A percentile compares a stretch with the other conserved stretches of the same genome.
phyloP scores from a whole-genome alignment of 202 grass and related monocot species.

The Eragrostis tef region DNA sequence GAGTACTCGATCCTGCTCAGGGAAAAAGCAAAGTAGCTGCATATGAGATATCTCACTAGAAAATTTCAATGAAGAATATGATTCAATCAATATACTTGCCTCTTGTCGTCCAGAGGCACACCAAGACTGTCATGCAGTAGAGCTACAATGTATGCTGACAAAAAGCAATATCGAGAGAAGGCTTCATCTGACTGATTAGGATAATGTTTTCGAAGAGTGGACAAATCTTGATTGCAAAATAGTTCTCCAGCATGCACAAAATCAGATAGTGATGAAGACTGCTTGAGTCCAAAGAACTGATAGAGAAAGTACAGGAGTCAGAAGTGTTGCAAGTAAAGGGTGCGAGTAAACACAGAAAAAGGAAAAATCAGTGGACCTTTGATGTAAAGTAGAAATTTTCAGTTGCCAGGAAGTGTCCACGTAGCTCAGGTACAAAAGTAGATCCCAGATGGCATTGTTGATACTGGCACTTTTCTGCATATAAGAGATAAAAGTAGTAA shows the following conservation, averaged over 20 bases:
- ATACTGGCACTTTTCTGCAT: slow-evolving; percentile 70
- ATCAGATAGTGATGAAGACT: slow-evolving; percentile 67
- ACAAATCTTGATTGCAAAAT: slow-evolving; percentile 75
- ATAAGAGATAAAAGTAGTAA: slow-evolving; percentile 41
- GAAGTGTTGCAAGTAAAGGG: slow-evolving; percentile 13
- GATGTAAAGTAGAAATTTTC: slow-evolving; percentile 98
- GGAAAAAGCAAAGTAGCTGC: slow-evolving; percentile 11
- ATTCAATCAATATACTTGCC: slow-evolving; percentile 51
- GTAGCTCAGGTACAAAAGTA: slow-evolving; percentile 78
- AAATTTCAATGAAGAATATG: slow-evolving; percentile 38
- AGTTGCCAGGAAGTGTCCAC: slow-evolving; percentile 88
- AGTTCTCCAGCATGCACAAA: slow-evolving; percentile 69
- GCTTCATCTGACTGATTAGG: slow-evolving; percentile 61
- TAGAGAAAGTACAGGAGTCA: slow-evolving; percentile 26
- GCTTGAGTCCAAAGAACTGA: slow-evolving; percentile 81
- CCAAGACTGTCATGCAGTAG: slow-evolving; percentile 79
- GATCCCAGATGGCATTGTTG: slow-evolving; percentile 75
- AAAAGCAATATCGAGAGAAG: slow-evolving; percentile 92
- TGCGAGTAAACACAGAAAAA: background rate
- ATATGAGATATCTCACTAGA: background rate
- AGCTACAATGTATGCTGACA: slow-evolving; percentile 88
- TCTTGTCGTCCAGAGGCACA: slow-evolving; percentile 68
- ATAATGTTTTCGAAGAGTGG: slow-evolving; percentile 62
- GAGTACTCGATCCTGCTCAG: slow-evolving; percentile 76
- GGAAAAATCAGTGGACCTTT: slow-evolving; percentile 54